phyloP scores from a whole-genome alignment of 2,329 filamentous ascomycete genomes.

The Xenoacremonium recifei region DNA sequence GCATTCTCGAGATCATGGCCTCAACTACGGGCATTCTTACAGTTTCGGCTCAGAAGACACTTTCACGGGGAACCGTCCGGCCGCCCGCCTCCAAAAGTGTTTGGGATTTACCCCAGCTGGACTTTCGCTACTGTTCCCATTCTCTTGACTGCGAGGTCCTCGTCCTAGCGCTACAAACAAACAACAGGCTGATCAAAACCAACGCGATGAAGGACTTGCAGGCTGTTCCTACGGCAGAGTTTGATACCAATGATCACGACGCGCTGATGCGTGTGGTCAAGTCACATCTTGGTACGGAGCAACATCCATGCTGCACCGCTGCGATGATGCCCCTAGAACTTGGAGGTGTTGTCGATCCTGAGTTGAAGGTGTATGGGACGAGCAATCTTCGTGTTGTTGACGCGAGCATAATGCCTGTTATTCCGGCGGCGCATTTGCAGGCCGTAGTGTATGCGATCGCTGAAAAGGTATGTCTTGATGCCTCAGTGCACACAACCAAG shows the following conservation, averaged over 20 bases:
- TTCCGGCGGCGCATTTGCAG: slow-evolving; percentile 25
- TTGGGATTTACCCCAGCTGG: slow-evolving; percentile 6
- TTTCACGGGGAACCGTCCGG: slow-evolving; percentile 7
- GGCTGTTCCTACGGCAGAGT: slow-evolving; percentile 4
- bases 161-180: slow-evolving; percentile 12
- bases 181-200: slow-evolving; percentile 9
- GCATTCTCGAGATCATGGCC: slow-evolving; percentile 12
- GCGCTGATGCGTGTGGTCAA: slow-evolving; percentile 2
- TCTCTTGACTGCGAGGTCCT: slow-evolving; percentile 11
- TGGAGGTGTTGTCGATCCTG: slow-evolving; percentile 20
- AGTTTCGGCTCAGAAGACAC: slow-evolving; percentile 13
- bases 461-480: slow-evolving; percentile 12
- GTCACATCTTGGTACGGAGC: slow-evolving; percentile 5
- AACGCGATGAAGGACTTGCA: slow-evolving; percentile 8
- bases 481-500: fast-evolving
- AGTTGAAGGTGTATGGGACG: slow-evolving; percentile 25
- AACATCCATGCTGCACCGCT: slow-evolving; percentile 8
- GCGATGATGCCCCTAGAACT: slow-evolving; percentile 10
- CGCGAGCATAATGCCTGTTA: slow-evolving; percentile 24
- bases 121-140: slow-evolving; percentile 14
- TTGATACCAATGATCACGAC: slow-evolving; percentile 6
- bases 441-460: slow-evolving; percentile 33
- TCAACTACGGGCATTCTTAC: slow-evolving; percentile 9
- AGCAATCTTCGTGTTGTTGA: slow-evolving; percentile 23
- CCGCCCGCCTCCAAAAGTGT: slow-evolving; percentile 2